Evolutionary conservation across 257 asterid species (phyloP), one percentile per base, ranked within the genome.

Genomic region (Cruciata laevipes): DNA sequence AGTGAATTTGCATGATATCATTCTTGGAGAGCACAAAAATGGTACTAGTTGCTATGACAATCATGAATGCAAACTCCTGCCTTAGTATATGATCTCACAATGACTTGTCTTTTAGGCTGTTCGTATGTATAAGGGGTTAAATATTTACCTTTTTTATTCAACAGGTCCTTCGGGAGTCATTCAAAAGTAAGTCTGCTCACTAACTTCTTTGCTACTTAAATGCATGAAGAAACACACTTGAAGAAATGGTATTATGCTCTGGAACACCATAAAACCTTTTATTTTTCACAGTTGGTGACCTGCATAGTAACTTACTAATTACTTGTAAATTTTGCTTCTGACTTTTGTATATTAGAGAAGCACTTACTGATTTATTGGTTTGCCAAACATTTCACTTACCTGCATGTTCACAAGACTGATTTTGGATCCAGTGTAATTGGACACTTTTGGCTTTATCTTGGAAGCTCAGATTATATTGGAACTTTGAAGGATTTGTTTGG

Each of bases 101-200:
- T 27, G 12, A 20, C 44, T 10, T 30, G 13, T 49, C 70, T 51
- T 30, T 44, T 31, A n/a, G 32, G 61, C 27, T 49, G 27, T 14
- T 66, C 53, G 18, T 12, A 49, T 66, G 40, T 63, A 51, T 58
- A 6, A 63, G 63, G 68, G 70, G 32, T 57, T 63, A 64, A 71
- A 71, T 51, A 47, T 25, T 33, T 65, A 7, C 47, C 16, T 67
- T 73, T 79, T 80, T 63, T 75, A 66, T 75, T 75, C 67, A 72
- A 72, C 90, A 90, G 97, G 86, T 78, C 70, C 76, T 82, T 44
- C 90, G 98, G 75, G 96, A 91, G 76, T 79, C 80, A 73, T 87
- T 67, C 71, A 79, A 81, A 73, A 88, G 96, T 85, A 76, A 74
- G 84, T 67, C 21, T 27, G 40, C 33, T 75, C 40, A 10, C 37